These are phyloP conservation scores for Arthrobotrys musiformis DNA, from an alignment of 2,329 filamentous ascomycete genomes.

Conservation along the genomic window DNA sequence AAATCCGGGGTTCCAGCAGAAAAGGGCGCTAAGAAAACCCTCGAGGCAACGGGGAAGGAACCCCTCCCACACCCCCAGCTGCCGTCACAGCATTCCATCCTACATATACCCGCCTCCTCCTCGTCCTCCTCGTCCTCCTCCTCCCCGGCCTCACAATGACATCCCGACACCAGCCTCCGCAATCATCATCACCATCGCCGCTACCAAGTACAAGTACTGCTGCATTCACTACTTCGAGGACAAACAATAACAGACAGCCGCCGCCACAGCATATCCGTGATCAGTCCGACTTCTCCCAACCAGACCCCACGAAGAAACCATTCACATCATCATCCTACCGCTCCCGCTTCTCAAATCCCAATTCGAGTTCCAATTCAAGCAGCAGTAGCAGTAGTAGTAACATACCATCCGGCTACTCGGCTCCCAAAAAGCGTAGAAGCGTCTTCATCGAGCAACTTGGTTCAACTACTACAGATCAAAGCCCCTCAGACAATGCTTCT, in stretches of 20 bases:
- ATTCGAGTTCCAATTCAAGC: not conserved
- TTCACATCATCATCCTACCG: constrained; percentile 45
- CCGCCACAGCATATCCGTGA: not conserved
- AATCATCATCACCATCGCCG: not conserved
- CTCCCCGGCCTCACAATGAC: constrained; percentile 25
- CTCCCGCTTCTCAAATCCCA: constrained; percentile 35
- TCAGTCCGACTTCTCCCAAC: not conserved
- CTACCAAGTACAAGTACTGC: no score
- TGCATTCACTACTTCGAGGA: not conserved
- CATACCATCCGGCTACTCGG: constrained; percentile 10
- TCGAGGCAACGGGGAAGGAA: constrained; percentile 5
- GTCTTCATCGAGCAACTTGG: constrained; percentile 47
- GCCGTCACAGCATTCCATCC: not conserved
- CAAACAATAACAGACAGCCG: constrained; percentile 36
- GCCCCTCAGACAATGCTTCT: not conserved
- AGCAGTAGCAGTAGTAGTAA: not conserved
- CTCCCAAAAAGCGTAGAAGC: constrained; percentile 34
- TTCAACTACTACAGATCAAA: not conserved
- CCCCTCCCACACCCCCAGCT: constrained; percentile 1
- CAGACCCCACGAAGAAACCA: constrained; percentile 31
- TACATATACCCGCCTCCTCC: constrained; percentile 38
- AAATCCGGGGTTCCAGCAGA: constrained; percentile 10
- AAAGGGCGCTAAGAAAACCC: constrained; percentile 13
- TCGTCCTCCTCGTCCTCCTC: not conserved
- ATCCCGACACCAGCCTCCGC: constrained; percentile 18